phyloP scores from a whole-genome alignment of 768 basidiomycete genomes.

The Myochromella boudieri region DNA sequence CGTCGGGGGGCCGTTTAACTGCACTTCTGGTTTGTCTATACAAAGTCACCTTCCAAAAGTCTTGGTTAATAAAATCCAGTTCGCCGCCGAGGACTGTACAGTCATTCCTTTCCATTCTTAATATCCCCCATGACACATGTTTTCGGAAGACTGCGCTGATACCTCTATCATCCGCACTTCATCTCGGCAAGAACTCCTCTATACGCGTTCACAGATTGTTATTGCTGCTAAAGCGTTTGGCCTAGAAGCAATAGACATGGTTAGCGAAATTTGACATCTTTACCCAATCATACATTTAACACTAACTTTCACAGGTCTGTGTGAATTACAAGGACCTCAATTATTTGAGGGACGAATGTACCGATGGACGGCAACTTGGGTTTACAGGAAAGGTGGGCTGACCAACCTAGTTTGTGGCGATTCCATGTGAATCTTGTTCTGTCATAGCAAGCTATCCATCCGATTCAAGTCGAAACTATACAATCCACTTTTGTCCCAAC shows the following conservation, averaged over 20 bases:
- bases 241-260: slow-evolving; percentile 91
- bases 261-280: slow-evolving; percentile 23
- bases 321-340: slow-evolving; percentile 79
- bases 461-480: slow-evolving; percentile 74
- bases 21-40: slow-evolving; percentile 63
- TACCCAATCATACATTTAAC: background rate
- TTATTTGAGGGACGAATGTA: slow-evolving; percentile 69
- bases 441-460: slow-evolving; percentile 91
- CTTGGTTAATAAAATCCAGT: slow-evolving; percentile 45
- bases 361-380: slow-evolving; percentile 78
- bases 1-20: slow-evolving; percentile 51
- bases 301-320: slow-evolving; percentile 64
- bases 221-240: slow-evolving; percentile 81
- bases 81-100: slow-evolving; percentile 93
- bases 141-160: slow-evolving; percentile 79
- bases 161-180: slow-evolving; percentile 77
- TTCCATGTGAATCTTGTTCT: background rate
- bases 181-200: slow-evolving; percentile 76
- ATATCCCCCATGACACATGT: slow-evolving; percentile 5
- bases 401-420: background rate
- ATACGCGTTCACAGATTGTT: slow-evolving; percentile 80
- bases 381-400: slow-evolving; percentile 82
- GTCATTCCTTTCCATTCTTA: slow-evolving; percentile 8
- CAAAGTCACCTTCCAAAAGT: background rate
- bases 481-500: slow-evolving; percentile 81